Evolutionary conservation across 1,139 yeast species (phyloP), one percentile per base, ranked within the genome.

Genomic region (Saccharomycopsis crataegensis): DNA sequence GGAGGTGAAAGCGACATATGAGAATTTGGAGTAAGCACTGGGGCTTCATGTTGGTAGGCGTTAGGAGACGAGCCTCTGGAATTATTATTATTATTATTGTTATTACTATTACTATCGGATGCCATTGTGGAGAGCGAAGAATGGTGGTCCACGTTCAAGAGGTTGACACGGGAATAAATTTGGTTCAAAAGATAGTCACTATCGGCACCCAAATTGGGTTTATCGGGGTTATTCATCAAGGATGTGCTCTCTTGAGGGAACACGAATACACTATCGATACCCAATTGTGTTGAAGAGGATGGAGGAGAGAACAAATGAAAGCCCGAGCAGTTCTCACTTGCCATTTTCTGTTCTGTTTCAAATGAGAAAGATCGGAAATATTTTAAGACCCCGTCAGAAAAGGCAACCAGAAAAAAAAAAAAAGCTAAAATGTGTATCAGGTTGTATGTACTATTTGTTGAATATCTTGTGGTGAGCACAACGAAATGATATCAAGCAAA

Each of bases 1-100:
- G 53, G 53, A n/a, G 56, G 56, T n/a, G 53, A 50, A 17, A 53
- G 16, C 2, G 53, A 50, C 2, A 28, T 32, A 7, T 50, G 53
- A 14, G 53, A 50, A 17, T 53, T 48, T 34, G 56, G 56, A 16
- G 56, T 53, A 36, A 53, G 42, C 49, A 31, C 7, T 46, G 16
- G 43, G 28, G 37, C 28, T 16, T 36, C 36, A 28, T 16, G 33
- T 11, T 16, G 44, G 14, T 28, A 43, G 3, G 8, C 32, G 34
- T 43, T 43, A 8, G 46, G 34, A 43, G 46, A 42, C 33, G 37
- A 28, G 16, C 4, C 28, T 22, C 28, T 22, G 28, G 28, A 22
- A 4, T 22, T 22, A n/a, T 14, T 40, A 38, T 14, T 48, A 36
- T n/a, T 34, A 33, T 38, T 31, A 40, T 38, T 32, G 46, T n/a